Conservation (phyloP, 2,329 filamentous ascomycete genomes). For the Lecanicillium sp. region DNA sequence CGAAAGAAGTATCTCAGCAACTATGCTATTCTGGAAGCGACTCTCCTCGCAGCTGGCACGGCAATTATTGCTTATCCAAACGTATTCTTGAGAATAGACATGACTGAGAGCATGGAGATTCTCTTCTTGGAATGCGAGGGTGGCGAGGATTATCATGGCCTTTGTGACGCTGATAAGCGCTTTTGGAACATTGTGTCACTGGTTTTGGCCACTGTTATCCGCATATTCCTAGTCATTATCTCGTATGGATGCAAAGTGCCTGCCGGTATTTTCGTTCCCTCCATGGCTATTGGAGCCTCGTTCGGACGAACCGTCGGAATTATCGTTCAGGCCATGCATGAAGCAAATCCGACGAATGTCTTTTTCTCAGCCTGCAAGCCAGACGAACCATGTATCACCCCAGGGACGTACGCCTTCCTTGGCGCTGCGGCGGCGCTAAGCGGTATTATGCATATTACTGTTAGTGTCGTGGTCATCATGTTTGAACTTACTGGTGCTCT, state of each 20-base stretch:
- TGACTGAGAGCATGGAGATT: conserved; percentile 99
- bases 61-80: conserved; percentile 96
- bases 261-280: conserved; percentile 94
- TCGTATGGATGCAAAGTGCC: conserved; percentile 98
- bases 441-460: conserved; percentile 96
- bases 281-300: conserved; percentile 92
- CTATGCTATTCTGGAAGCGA: conserved; percentile 81
- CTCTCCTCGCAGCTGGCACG: conserved; percentile 71
- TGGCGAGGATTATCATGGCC: conserved; percentile 75
- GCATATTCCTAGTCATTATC: conserved; percentile 80
- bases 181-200: conserved; percentile 74
- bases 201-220: conserved; percentile 68
- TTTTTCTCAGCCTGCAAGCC: conserved; percentile 88
- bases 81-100: conserved; percentile 89
- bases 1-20: conserved; percentile 83
- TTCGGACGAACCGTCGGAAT: conserved; percentile 95
- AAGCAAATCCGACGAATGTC: conserved; percentile 69
- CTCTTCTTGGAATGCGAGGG: conserved; percentile 90
- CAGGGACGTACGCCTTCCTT: conserved; percentile 92
- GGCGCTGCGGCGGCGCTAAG: conserved; percentile 86
- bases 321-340: conserved; percentile 80
- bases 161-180: conserved; percentile 73
- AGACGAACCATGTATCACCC: conserved; percentile 92
- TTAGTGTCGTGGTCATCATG: conserved; percentile 98
- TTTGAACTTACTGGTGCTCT: conserved; percentile 96